These are phyloP conservation scores for Ascochyta viciae-villosae DNA, from an alignment of 2,329 filamentous ascomycete genomes.

Conservation along the genomic window DNA sequence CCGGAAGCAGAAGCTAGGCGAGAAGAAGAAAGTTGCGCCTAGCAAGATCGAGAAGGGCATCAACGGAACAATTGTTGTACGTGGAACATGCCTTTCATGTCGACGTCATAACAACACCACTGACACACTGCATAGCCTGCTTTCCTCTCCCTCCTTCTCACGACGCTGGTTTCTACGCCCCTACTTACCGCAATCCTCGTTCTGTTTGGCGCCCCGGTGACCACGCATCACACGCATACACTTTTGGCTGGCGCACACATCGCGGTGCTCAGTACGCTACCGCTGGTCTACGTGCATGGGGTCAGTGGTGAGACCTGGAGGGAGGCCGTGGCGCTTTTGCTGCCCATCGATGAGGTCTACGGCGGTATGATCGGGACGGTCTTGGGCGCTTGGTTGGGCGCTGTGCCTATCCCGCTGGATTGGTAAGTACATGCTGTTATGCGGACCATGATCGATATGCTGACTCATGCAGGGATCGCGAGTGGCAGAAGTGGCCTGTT, in stretches of 20 bases:
- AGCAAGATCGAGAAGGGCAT: slow-evolving; percentile 34
- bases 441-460: slow-evolving; percentile 2
- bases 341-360: slow-evolving; percentile 84
- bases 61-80: slow-evolving; percentile 51
- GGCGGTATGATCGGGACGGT: slow-evolving; percentile 80
- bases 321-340: slow-evolving; percentile 69
- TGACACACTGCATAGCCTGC: slow-evolving; percentile 61
- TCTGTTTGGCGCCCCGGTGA: slow-evolving; percentile 90
- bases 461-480: slow-evolving; percentile 71
- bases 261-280: slow-evolving; percentile 77
- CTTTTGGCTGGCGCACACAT: slow-evolving; percentile 82
- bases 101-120: background rate
- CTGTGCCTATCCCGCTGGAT: slow-evolving; percentile 92
- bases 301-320: slow-evolving; percentile 75
- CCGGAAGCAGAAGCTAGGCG: slow-evolving; percentile 62
- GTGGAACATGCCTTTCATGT: slow-evolving; percentile 21
- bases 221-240: slow-evolving; percentile 80
- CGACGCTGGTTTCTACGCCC: slow-evolving; percentile 63
- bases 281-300: slow-evolving; percentile 85
- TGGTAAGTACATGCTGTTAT: slow-evolving; percentile 62
- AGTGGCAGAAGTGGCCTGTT: slow-evolving; percentile 98
- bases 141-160: slow-evolving; percentile 71
- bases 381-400: slow-evolving; percentile 89
- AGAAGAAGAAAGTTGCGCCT: slow-evolving; percentile 43
- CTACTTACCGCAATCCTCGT: slow-evolving; percentile 70